Conservation (phyloP, 2,329 filamentous ascomycete species). For the Xenoacremonium recifei region DNA sequence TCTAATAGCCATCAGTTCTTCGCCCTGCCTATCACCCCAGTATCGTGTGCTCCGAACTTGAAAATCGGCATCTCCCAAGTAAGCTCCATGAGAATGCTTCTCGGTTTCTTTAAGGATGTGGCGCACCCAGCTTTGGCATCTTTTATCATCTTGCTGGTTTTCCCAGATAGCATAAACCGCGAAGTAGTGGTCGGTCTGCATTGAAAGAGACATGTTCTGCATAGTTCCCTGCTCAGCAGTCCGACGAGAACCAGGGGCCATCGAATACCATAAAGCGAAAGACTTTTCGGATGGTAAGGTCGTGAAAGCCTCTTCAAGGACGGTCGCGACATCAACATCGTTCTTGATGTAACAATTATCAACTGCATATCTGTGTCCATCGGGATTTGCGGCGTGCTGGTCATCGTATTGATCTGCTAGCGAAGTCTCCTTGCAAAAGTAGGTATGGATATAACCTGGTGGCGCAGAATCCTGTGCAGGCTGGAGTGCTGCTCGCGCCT, state of each 20-base stretch:
- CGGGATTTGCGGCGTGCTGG: constrained; percentile 47
- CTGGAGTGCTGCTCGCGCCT: constrained; percentile 34
- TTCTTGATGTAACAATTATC: constrained; percentile 52
- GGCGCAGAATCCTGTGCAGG: constrained; percentile 35
- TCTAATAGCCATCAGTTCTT: constrained; percentile 41
- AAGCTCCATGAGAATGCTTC: constrained; percentile 43
- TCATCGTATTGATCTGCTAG: constrained; percentile 40
- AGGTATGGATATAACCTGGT: constrained; percentile 32
- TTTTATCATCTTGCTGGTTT: constrained; percentile 41
- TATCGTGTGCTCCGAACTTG: constrained; percentile 44
- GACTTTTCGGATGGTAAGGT: constrained; percentile 44
- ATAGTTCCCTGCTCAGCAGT: constrained; percentile 17
- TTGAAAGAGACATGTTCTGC: constrained; percentile 52
- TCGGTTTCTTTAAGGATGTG: constrained; percentile 39
- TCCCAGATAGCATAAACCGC: constrained; percentile 53
- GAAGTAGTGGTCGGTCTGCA: constrained; percentile 57
- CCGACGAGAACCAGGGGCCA: constrained; percentile 44
- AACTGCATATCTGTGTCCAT: constrained; percentile 45
- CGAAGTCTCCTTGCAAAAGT: constrained; percentile 39
- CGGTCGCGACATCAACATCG: constrained; percentile 41
- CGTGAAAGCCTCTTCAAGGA: constrained; percentile 46
- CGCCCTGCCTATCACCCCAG: constrained; percentile 44
- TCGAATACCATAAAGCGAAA: constrained; percentile 49
- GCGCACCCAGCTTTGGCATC: constrained; percentile 42
- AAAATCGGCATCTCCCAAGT: constrained; percentile 55